Evolutionary conservation across 2,329 filamentous ascomycete genomes (phyloP), one percentile per base, ranked within the genome.

Genomic region (Neurospora sp.): DNA sequence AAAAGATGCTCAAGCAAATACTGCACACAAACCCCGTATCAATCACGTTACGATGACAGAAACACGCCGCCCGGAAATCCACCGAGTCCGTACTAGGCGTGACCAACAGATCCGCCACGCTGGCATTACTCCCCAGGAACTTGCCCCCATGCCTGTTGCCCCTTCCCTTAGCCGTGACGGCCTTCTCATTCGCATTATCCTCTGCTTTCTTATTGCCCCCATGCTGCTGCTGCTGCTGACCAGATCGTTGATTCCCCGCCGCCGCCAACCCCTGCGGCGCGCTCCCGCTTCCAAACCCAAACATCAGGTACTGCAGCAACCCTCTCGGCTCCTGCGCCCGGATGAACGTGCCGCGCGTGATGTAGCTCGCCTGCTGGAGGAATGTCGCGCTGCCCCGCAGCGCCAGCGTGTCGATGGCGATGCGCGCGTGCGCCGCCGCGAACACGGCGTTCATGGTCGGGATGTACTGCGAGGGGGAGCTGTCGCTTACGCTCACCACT

Each of bases 401-500:
- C 74, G 96, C 91, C 72, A 97, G 87, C 40, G 97, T 95, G 79
- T 99, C 96, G 76, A 99, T 93, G 33, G 94, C 92, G 73, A 99
- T 93, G 75, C 89, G 88, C 69, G 93, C 87, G 73, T 95, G 90
- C 77, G 97, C 92, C 71, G 95, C 96, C 2, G 96, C 96, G 80
- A 99, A 99, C 72, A 98, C 97, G 76, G 91, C 89, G 82, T 99
- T 99, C 96, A 99, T 99, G 75, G 97, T 96, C 0, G 95, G 91
- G 70, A 99, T 99, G 82, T 99, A 99, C 80, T 98, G 91, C 5
- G 93, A 89, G 0, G 97, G 88, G 76, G 95, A 92, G 58, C 86
- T 86, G 77, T 93, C 93, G 66, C 93, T 97, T 4, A 97, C 93
- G 67, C 92, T 97, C 69, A 99, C 80, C 73, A 98, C 90, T 69